Base-by-base conservation (phyloP, 1,284 basidiomycete species). In the Naganishia sp. region DNA sequence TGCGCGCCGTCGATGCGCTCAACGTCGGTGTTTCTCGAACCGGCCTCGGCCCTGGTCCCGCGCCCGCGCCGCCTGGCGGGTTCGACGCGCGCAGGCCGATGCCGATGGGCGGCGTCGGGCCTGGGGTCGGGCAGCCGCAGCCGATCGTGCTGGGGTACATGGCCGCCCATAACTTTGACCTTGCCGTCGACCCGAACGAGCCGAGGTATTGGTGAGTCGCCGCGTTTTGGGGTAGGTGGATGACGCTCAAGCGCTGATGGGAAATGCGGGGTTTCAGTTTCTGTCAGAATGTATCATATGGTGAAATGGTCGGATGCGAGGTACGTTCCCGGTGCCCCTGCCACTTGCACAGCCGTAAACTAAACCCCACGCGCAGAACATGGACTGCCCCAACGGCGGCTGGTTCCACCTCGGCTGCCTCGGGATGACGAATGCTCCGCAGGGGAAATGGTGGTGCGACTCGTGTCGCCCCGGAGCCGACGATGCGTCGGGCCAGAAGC, bases 381-480 rank as follows among this genome's bases (percentile, higher is more conserved):
- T 82, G 23, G 81, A 83, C 60, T 83, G 82, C 68, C 75, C 77
- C 1, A 68, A 78, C 62, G 82, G 83, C 57, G 82, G 83, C 69
- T 83, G 82, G 80, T 81, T 79, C 71, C 79, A 81, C 62, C 73
- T 79, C 15, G 55, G 67, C 3, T 81, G 79, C 62, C 62, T 71
- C 2, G 78, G 76, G 21, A 67, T 80, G 32, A 66, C 69, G 25
- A 64, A 67, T 6, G 68, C 74, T 13, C 79, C 79, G n/a, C 65
- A 68, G 3, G 79, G 77, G 21, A 72, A 72, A 57, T 80, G 75
- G 75, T 72, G 69, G 61, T 79, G 78, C 65, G 67, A 73, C 28
- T 46, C 69, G 23, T 79, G 79, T 68, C 70, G 66, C 56, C 73
- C 75, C 35, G 35, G 35, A 0, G 68, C 65, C 46, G 50, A 65